Percentiles rank a stretch among this genome's conserved stretches.
These are phyloP conservation scores for Botryotinia globosa DNA, from an alignment of 2,329 filamentous ascomycete species.

Conservation along the genomic window DNA sequence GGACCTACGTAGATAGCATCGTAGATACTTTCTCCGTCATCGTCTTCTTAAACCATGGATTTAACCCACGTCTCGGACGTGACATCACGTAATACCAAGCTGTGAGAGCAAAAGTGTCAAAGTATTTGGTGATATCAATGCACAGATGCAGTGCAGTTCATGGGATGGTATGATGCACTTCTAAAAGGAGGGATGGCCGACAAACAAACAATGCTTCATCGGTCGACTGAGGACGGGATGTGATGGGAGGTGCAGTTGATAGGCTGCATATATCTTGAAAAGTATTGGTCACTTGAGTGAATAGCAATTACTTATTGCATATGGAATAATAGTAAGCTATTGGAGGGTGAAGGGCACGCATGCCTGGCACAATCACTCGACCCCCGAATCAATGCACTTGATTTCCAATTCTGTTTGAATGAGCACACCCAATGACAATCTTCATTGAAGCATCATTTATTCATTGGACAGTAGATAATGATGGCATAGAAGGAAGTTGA, in stretches of 20 bases:
- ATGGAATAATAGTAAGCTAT: slow-evolving; percentile 11
- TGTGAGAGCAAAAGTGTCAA: neutral
- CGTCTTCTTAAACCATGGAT: slow-evolving; percentile 1
- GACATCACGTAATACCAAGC: slow-evolving; percentile 16
- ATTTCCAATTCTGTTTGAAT: neutral
- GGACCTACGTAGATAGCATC: slow-evolving; percentile 7
- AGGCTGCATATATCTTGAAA: slow-evolving; percentile 3
- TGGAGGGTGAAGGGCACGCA: slow-evolving; percentile 2
- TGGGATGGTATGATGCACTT: neutral
- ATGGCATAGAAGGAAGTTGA: neutral
- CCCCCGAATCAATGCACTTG: slow-evolving; percentile 16
- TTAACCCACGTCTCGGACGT: slow-evolving; percentile 6
- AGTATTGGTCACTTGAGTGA: neutral
- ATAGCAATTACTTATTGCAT: slow-evolving; percentile 5
- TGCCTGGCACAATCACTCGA: neutral
- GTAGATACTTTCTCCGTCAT: slow-evolving; percentile 1
- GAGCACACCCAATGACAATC: slow-evolving; percentile 6
- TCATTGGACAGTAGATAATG: slow-evolving; percentile 9
- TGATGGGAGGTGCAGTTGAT: slow-evolving; percentile 14
- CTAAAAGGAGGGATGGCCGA: neutral
- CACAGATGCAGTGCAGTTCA: neutral
- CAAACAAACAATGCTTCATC: neutral
- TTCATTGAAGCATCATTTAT: slow-evolving; percentile 6
- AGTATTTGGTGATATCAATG: neutral
- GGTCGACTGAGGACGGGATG: neutral